Evolutionary conservation across 2,329 filamentous ascomycete species (phyloP).

Genomic region (Stemphylium lycopersici): DNA sequence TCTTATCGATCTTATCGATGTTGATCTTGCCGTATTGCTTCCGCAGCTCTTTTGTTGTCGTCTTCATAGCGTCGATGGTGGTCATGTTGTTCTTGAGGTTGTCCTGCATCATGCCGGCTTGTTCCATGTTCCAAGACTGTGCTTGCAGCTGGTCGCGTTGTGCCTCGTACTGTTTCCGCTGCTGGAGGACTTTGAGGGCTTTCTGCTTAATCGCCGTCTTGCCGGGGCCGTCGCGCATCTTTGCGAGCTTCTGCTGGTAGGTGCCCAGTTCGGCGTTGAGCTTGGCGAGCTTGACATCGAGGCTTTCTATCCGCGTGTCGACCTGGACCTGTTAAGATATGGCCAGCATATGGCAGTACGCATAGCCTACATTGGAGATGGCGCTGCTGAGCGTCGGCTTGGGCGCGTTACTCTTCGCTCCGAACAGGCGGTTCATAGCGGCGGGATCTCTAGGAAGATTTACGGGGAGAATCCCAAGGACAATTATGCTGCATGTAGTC

Average conservation of each 20-base stretch:
- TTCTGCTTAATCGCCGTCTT: slow-evolving; percentile 93
- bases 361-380: slow-evolving; percentile 72
- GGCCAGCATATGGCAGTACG: slow-evolving; percentile 3
- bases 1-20: slow-evolving; percentile 93
- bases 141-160: slow-evolving; percentile 92
- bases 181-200: slow-evolving; percentile 90
- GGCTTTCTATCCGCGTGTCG: slow-evolving; percentile 79
- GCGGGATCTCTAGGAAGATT: neutral
- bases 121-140: slow-evolving; percentile 99
- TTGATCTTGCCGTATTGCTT: slow-evolving; percentile 98
- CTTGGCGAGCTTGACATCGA: slow-evolving; percentile 93
- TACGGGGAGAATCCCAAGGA: neutral
- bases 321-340: slow-evolving; percentile 57
- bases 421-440: slow-evolving; percentile 94
- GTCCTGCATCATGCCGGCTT: slow-evolving; percentile 97
- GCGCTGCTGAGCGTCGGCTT: slow-evolving; percentile 87
- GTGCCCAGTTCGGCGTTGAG: slow-evolving; percentile 87
- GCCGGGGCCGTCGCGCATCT: slow-evolving; percentile 94
- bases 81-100: slow-evolving; percentile 99
- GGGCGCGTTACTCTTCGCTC: slow-evolving; percentile 81
- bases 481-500: neutral
- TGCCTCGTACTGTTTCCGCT: slow-evolving; percentile 90
- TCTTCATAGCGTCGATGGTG: slow-evolving; percentile 96
- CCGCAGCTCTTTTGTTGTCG: slow-evolving; percentile 88
- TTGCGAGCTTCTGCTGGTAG: slow-evolving; percentile 85